Evolutionary conservation across 2,329 filamentous ascomycete genomes (phyloP).

Genomic region (Fusarium robinianum): DNA sequence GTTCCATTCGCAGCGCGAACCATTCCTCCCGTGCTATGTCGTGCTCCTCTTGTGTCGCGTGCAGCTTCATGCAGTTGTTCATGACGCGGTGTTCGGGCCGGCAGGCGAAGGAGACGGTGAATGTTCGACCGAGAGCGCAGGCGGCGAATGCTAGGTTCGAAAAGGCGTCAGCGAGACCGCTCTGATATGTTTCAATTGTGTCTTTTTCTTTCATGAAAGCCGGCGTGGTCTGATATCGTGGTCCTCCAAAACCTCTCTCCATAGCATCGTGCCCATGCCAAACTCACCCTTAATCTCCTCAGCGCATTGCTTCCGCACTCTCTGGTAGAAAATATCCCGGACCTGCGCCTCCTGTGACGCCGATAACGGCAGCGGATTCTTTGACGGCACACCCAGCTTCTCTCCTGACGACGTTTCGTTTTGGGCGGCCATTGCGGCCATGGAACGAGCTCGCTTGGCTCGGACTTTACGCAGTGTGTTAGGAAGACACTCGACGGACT

Average conservation of each 20-base stretch:
- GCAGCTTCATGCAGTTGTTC: conserved; percentile 90
- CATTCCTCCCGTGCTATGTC: conserved; percentile 91
- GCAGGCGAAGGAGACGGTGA: conserved; percentile 87
- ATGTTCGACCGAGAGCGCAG: conserved; percentile 83
- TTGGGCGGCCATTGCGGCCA: conserved; percentile 43
- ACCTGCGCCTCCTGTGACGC: conserved; percentile 82
- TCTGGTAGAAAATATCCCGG: conserved; percentile 77
- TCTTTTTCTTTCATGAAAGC: not conserved
- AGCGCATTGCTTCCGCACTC: conserved; percentile 75
- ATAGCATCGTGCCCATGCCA: not conserved
- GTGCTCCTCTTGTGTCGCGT: conserved; percentile 82
- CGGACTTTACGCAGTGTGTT: not conserved
- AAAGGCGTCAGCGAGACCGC: not conserved
- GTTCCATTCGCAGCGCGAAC: conserved; percentile 78
- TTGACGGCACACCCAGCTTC: conserved; percentile 57
- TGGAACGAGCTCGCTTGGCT: conserved; percentile 21
- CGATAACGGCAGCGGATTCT: conserved; percentile 82
- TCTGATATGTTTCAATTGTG: not conserved
- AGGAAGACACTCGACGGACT: not conserved
- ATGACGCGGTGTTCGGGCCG: conserved; percentile 78
- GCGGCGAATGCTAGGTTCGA: conserved; percentile 76
- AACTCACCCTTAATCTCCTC: conserved; percentile 74
- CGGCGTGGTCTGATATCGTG: conserved; percentile 8
- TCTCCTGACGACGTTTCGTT: conserved; percentile 42
- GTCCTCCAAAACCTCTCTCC: not conserved